A percentile compares a stretch with the other conserved stretches of the same genome.
These are phyloP conservation scores for Amanita muscaria DNA, from an alignment of 768 basidiomycete species.

Conservation along the genomic window DNA sequence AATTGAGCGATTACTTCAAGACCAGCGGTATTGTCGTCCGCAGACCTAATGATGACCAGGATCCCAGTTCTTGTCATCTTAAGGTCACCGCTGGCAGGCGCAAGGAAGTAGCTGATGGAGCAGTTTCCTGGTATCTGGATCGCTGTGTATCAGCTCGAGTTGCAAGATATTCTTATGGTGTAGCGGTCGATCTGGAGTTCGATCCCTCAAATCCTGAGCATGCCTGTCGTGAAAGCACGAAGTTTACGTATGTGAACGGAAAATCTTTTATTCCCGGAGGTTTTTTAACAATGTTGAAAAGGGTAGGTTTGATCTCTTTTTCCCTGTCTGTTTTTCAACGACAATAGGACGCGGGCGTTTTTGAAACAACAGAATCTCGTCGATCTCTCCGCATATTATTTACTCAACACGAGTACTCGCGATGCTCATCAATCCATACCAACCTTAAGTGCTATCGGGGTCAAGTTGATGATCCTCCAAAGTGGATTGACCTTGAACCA, in stretches of 20 bases:
- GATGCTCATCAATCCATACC: neutral
- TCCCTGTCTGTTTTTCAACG: neutral
- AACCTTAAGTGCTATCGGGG: conserved; percentile 17
- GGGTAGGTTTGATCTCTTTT: neutral
- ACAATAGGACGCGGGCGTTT: conserved; percentile 16
- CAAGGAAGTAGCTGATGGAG: conserved; percentile 16
- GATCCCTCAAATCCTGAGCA: conserved; percentile 4
- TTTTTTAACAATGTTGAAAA: conserved; percentile 11
- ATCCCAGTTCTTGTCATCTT: no score
- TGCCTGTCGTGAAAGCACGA: neutral
- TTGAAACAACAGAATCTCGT: conserved; percentile 17
- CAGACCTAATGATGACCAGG: no score
- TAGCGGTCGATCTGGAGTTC: conserved; percentile 2
- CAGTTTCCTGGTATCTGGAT: no score
- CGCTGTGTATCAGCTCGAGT: no score
- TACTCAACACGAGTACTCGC: neutral
- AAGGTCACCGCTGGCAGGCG: conserved; percentile 16
- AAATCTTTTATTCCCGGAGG: neutral
- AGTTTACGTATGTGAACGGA: neutral
- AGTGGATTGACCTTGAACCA: no score
- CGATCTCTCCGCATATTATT: neutral
- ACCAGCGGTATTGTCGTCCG: no score
- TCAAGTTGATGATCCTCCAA: conserved; percentile 9
- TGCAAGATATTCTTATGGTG: conserved; percentile 18
- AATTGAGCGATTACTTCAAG: no score